Percentiles rank a stretch among this genome's conserved stretches.
Evolutionary conservation across 1,139 yeast genomes (phyloP).

Genomic region (Geotrichum carabidarum): DNA sequence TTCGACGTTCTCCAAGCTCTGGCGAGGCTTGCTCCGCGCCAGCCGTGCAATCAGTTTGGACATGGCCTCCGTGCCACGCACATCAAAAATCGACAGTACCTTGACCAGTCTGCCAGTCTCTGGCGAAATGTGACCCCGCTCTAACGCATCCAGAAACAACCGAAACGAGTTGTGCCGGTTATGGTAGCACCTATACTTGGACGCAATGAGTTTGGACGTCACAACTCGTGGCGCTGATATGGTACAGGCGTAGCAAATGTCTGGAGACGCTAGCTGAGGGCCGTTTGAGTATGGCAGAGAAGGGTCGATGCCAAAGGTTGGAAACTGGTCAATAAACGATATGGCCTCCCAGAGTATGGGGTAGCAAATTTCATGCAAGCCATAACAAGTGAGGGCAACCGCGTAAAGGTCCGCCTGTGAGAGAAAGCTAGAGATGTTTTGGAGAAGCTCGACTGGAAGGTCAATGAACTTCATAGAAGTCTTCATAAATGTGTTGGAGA

Average conservation of each 20-base stretch:
- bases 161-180: background rate
- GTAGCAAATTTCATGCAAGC: conserved; percentile 3
- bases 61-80: conserved; percentile 13
- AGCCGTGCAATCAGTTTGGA: conserved; percentile 7
- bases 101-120: conserved; percentile 3
- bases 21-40: background rate
- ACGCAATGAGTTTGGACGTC: conserved; percentile 3
- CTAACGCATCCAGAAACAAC: conserved; percentile 3
- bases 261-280: conserved; percentile 8
- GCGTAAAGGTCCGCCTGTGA: conserved; percentile 5
- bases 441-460: conserved; percentile 10
- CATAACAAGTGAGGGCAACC: conserved; percentile 5
- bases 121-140: background rate
- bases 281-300: background rate
- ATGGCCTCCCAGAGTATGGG: conserved; percentile 14
- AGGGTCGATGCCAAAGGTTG: conserved; percentile 9
- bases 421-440: conserved; percentile 11
- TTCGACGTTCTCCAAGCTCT: background rate
- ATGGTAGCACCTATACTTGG: conserved; percentile 13
- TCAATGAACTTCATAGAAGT: conserved; percentile 7
- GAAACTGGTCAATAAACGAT: conserved; percentile 10
- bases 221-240: conserved; percentile 10
- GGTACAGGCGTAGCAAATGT: conserved; percentile 14
- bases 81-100: conserved; percentile 7
- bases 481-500: background rate